Evolutionary conservation across 1,284 basidiomycete genomes (phyloP), one percentile per base, ranked within the genome.

Genomic region (Tausonia pullulans): DNA sequence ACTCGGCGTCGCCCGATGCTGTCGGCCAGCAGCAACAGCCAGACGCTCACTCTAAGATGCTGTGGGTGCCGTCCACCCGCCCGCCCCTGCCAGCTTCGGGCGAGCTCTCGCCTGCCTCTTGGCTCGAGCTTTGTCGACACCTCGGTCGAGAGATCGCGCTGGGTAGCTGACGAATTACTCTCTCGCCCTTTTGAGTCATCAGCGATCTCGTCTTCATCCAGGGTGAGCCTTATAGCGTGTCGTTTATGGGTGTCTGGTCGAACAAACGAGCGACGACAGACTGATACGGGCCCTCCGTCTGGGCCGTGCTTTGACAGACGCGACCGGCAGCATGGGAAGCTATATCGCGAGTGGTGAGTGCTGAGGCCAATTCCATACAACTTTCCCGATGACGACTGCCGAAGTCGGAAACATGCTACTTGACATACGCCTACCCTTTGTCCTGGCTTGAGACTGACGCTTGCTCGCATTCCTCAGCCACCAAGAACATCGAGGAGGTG

Each of bases 401-500:
- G 27, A 27, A 27, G 27, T 27, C 27, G 27, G 27, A 27, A 27
- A 27, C 27, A 27, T 27, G 27, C 27, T 27, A 27, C 27, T 2
- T 27, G 27, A 2, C 27, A 27, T 27, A 27, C 27, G 27, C 27
- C 27, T 27, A 27, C 14, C 54, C 14, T 43, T n/a, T 56, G 5
- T 41, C 8, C 40, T 16, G 11, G 9, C 48, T 49, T 2, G 9
- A 49, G 14, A 49, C 48, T 49, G 48, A 49, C 48, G 48, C 8
- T 49, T 49, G 48, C 50, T 62, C 60, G 40, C 44, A 45, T 62
- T 43, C 41, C 43, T 61, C 89, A 61, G 93, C 94, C n/a, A 95
- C 94, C 6, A 90, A 89, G 79, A 98, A 99, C 78, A 97, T 98
- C 78, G 90, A 95, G 72, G 84, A 88, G 56, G 64, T 66, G 11